Evolutionary conservation across 31 red algal species (phyloP), one percentile per base, ranked within the genome.

Genomic region (Bonnemaisonia californica): DNA sequence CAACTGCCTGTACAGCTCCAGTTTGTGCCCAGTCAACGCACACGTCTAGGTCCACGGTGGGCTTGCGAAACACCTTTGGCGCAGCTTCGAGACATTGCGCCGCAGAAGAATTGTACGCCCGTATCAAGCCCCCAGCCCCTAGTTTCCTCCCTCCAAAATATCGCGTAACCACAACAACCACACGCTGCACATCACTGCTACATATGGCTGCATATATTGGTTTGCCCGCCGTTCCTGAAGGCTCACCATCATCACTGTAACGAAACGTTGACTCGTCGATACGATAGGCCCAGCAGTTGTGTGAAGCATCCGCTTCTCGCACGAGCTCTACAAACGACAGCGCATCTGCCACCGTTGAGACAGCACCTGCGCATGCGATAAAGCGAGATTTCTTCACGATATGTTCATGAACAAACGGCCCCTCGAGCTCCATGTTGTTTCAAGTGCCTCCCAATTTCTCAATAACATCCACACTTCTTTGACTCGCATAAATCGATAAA

Each of bases 71-170:
- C 19, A 29, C 81, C 39, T 65, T 85, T 33, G 57, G 57, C 21
- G 81, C 81, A 32, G 40, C 70, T 74, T 69, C 47, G 35, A 87
- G 38, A 61, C 64, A 69, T 1, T 69, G 39, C n/a, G 60, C 48
- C 1, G 89, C 71, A 18, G 75, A 69, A 22, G 4, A 39, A 41
- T 61, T 78, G 32, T 92, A 92, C 4, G 89, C 89, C 11, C 81
- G 80, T 45, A 76, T 78, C 45, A 92, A 64, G 33, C 89, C 89
- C 18, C 81, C 74, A 21, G 76, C 89, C 29, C 89, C 89, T 22
- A 92, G 81, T 51, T 85, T 85, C 36, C 65, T 65, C 19, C 89
- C 89, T 65, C 89, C 89, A 48, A 84, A 92, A 28, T 84, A 82
- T n/a, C 89, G 73, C 30, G 76, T 79, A 1, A 92, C 89, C 12